Base-by-base conservation (phyloP, 495 filamentous ascomycete genomes). In the Hyaloscypha hepaticicola region DNA sequence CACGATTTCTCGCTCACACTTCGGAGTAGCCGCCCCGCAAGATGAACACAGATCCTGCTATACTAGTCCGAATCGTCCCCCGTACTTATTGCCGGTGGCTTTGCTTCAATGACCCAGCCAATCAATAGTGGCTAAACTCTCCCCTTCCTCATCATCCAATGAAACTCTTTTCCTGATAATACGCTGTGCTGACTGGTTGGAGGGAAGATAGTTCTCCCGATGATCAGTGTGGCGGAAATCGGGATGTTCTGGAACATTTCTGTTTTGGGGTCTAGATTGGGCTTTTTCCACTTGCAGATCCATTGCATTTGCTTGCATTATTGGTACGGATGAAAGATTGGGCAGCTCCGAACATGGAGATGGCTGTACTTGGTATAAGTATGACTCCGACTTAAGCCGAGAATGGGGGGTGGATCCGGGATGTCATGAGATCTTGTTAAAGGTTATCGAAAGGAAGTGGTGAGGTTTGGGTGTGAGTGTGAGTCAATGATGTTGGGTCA, bases 221-320 rank as follows among this genome's bases (percentile, higher is more conserved):
- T 33, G 31, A 33, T 33, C 24, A 27, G 51, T 5, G 26, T 5
- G 24, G 51, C 3, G 27, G 5, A 25, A 26, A 16, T 25, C 5
- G 22, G 19, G 58, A 60, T 60, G 41, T 60, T 60, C 58, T 50
- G 38, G 58, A 60, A 60, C n/a, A 12, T 60, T 60, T 11, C 58
- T 22, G 14, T 4, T 26, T 60, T 12, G 41, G 41, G 38, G 38
- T 19, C 31, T 38, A 25, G 56, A 45, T 22, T 26, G 56, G 29
- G 55, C 12, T 38, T 7, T 8, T 2, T 29, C 28, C 26, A n/a
- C 4, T 12, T 12, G 11, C 22, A 33, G 14, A 9, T 28, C n/a
- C n/a, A n/a, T n/a, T n/a, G n/a, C n/a, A n/a, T n/a, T n/a, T n/a
- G n/a, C n/a, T n/a, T n/a, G n/a, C n/a, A n/a, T n/a, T n/a, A n/a